Base-by-base conservation (phyloP, 345 rosid species). In the Excoecaria cochinchinensis region DNA sequence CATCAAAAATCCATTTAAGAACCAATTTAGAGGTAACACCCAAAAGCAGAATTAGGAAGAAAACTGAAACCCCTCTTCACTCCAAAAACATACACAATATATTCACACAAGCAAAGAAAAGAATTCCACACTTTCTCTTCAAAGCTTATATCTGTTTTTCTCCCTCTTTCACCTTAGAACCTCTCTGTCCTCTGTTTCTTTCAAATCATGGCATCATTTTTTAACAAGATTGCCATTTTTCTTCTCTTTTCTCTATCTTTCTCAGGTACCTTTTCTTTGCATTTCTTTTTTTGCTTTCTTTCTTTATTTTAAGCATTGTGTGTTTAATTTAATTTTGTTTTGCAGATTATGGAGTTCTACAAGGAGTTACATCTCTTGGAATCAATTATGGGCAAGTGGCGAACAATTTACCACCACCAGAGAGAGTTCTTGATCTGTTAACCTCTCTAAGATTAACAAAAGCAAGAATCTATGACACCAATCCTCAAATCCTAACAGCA, bases 341-440 rank as follows among this genome's bases (percentile, higher is more conserved):
- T 61, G 40, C 86, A 89, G 92, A 68, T 81, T 61, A 69, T 81
- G 88, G 86, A 58, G 42, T 81, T 81, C 57, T 83, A 60, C 82
- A 21, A 67, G 88, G 86, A 79, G 95, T 89, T 5, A 64, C 70
- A 5, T 88, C 89, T 42, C 79, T 93, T 52, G 99, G 98, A 64
- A 91, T 95, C 83, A 95, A 93, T 67, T 95, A 95, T 36, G 99
- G 99, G 13, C 99, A 95, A 86, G 82, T 95, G 38, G 99, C 80
- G 9, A 82, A 90, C 83, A 89, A 93, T 83, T 80, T 95, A 79
- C 98, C 90, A 11, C 77, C 89, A 8, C 96, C 99, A 0, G 87
- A 88, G 52, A 84, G 75, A 70, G 99, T 93, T 59, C 78, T 89
- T 22, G 87, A 82, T 62, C 96, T 95, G 72, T 56, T 95, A 63